Percentiles rank a stretch among this genome's conserved stretches.
These are phyloP conservation scores for Aspergillus ostianus DNA, from an alignment of 495 filamentous ascomycete genomes.

Conservation along the genomic window DNA sequence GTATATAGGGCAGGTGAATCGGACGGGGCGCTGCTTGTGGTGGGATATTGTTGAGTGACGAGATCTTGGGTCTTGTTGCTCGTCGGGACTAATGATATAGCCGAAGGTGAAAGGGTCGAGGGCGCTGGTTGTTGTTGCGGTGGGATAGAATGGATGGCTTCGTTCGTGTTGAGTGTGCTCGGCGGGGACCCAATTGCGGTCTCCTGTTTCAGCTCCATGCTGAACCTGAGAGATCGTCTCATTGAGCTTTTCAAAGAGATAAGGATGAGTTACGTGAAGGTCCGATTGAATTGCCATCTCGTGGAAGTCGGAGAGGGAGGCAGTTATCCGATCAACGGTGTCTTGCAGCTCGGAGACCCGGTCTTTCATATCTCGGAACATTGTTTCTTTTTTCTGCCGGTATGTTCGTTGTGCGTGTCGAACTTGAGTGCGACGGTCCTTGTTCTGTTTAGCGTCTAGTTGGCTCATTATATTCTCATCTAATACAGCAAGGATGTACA, in stretches of 20 bases:
- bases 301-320: conserved; percentile 63
- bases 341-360: conserved; percentile 66
- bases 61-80: neutral
- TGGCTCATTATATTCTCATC: neutral
- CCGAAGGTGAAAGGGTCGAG: conserved; percentile 1
- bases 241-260: conserved; percentile 32
- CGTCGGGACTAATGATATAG: neutral
- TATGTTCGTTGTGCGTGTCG: conserved; percentile 84
- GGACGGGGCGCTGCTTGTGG: neutral
- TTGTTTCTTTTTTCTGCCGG: conserved; percentile 78
- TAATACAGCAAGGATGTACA: neutral
- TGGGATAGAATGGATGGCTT: neutral
- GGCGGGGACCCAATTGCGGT: neutral
- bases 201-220: neutral
- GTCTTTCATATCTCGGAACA: conserved; percentile 67
- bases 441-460: neutral
- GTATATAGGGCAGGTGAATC: neutral
- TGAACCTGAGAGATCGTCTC: conserved; percentile 2
- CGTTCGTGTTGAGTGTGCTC: neutral
- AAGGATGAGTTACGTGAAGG: conserved; percentile 33
- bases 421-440: conserved; percentile 74
- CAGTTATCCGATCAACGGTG: conserved; percentile 68
- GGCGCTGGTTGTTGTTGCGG: neutral
- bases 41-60: neutral
- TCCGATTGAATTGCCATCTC: conserved; percentile 52